Conservation (phyloP, 2,329 filamentous ascomycete species). For the Trichoderma aggressivum region DNA sequence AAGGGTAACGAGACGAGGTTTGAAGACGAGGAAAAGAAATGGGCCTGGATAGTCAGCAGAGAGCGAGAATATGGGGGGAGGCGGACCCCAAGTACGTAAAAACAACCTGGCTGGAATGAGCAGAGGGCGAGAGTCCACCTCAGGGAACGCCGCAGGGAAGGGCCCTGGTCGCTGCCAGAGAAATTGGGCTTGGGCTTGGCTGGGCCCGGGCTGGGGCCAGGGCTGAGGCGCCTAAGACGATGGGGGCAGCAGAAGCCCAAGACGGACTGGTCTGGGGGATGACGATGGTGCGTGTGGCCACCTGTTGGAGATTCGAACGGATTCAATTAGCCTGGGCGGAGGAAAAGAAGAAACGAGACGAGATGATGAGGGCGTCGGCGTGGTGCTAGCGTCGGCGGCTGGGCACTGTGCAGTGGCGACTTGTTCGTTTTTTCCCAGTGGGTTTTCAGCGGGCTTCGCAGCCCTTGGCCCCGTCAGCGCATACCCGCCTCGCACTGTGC, state of each 20-base stretch:
- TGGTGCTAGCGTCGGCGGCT: background rate
- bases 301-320: background rate
- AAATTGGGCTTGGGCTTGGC: conserved; percentile 11
- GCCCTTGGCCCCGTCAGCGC: background rate
- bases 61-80: background rate
- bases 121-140: background rate
- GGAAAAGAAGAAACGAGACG: background rate
- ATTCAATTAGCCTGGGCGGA: background rate
- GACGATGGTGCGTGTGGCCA: background rate
- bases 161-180: background rate
- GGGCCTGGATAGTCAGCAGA: conserved; percentile 11
- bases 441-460: background rate
- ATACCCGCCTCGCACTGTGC: background rate
- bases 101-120: background rate
- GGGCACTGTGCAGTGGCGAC: conserved; percentile 6
- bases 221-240: conserved; percentile 3
- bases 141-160: background rate
- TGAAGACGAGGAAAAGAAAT: conserved; percentile 9
- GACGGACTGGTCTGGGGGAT: background rate
- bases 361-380: background rate
- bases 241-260: background rate
- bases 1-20: background rate
- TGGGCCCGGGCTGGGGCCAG: background rate
- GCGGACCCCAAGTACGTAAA: conserved; percentile 17
- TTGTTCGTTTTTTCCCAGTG: background rate